A percentile compares a stretch with the other conserved stretches of the same genome.
Conservation (phyloP, 371 early-diverging fungal genomes). For the Gilbertella persicaria region DNA sequence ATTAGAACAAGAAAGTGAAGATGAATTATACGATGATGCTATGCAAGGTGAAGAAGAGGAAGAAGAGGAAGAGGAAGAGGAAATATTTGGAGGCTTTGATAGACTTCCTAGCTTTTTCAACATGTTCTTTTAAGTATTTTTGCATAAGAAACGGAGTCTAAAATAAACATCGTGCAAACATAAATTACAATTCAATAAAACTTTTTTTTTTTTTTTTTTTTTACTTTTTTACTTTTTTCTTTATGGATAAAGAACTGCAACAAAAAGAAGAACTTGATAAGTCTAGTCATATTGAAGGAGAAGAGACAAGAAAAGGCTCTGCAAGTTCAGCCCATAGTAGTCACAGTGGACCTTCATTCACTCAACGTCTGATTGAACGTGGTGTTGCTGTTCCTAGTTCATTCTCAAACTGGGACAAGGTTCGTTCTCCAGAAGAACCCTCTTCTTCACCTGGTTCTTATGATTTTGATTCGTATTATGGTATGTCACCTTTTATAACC, state of each 20-base stretch:
- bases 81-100: neutral
- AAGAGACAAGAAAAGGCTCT: conserved; percentile 13
- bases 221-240: too few species aligned
- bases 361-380: conserved; percentile 42
- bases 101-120: neutral
- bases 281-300: too few species aligned
- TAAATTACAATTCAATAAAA: too few species aligned
- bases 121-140: neutral
- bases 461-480: conserved; percentile 43
- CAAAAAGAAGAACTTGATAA: too few species aligned
- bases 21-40: too few species aligned
- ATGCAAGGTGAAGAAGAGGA: too few species aligned
- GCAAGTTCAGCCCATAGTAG: neutral
- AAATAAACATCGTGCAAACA: too few species aligned
- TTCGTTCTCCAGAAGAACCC: conserved; percentile 18
- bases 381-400: conserved; percentile 46
- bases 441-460: conserved; percentile 32
- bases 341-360: conserved; percentile 29
- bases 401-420: conserved; percentile 28
- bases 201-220: too few species aligned
- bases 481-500: conserved; percentile 48
- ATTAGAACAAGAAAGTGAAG: too few species aligned
- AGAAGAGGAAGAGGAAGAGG: neutral
- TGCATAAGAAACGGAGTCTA: too few species aligned
- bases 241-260: too few species aligned